Evolutionary conservation across 208 protist genomes (phyloP).

Genomic region (Leishmania guyanensis): DNA sequence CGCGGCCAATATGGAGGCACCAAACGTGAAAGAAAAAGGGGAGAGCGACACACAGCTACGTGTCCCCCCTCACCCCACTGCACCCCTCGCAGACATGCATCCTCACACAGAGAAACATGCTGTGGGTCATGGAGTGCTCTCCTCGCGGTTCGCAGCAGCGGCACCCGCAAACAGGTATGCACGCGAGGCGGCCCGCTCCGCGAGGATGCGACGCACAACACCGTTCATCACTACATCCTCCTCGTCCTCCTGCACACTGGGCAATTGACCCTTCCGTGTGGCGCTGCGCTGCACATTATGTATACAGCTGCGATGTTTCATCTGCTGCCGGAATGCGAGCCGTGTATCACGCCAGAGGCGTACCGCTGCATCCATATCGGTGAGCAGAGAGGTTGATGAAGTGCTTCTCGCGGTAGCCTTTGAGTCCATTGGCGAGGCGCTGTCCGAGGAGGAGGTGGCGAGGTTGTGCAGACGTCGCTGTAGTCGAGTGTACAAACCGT

Average conservation of each 20-base stretch:
- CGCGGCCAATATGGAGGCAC: neutral
- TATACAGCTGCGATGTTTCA: neutral
- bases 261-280: neutral
- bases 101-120: neutral
- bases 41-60: neutral
- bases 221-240: neutral
- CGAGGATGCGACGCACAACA: neutral
- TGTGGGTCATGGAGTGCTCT: neutral
- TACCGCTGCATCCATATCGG: neutral
- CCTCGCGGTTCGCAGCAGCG: neutral
- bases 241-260: neutral
- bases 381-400: neutral
- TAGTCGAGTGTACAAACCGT: neutral
- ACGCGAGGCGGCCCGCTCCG: constrained; percentile 8
- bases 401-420: neutral
- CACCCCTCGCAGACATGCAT: neutral
- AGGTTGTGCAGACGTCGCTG: constrained; percentile 8
- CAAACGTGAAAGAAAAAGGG: neutral
- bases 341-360: constrained; percentile 12
- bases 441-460: neutral
- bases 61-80: too few relatives aligned
- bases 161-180: constrained; percentile 1
- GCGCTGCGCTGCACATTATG: neutral
- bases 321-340: neutral
- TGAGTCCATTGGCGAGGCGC: neutral